phyloP scores from a whole-genome alignment of 306 rosid species.

The Fragaria ananassa region DNA sequence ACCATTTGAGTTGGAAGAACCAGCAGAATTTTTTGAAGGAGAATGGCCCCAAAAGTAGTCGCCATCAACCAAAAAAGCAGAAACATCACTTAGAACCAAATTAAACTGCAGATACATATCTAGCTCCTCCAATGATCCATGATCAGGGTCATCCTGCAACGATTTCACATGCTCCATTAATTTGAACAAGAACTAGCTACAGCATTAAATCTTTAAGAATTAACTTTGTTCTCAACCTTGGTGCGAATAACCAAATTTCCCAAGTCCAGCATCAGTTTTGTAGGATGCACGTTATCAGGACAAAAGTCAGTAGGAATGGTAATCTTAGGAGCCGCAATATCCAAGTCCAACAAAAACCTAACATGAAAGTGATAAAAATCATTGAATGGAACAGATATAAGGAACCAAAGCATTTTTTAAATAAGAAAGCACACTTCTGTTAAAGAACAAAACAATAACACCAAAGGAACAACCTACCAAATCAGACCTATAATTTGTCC shows the following conservation, averaged over 20 bases:
- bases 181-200: conserved; percentile 12
- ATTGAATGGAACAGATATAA: conserved; percentile 15
- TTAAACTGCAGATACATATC: conserved; percentile 84
- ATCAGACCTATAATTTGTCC: not conserved
- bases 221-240: conserved; percentile 44
- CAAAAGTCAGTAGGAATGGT: conserved; percentile 86
- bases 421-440: not conserved
- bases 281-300: conserved; percentile 67
- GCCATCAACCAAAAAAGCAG: conserved; percentile 95
- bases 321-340: conserved; percentile 98
- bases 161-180: conserved; percentile 20
- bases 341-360: conserved; percentile 92
- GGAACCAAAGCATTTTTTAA: not conserved
- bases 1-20: conserved; percentile 30
- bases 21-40: conserved; percentile 34
- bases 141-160: conserved; percentile 62
- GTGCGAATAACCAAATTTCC: conserved; percentile 83
- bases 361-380: conserved; percentile 24
- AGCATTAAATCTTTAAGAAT: conserved; percentile 7
- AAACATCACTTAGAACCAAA: conserved; percentile 82
- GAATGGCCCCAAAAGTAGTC: conserved; percentile 74
- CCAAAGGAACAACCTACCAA: not conserved
- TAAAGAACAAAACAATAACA: not conserved
- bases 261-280: conserved; percentile 87
- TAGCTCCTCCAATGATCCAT: conserved; percentile 50